phyloP scores from a whole-genome alignment of 345 rosid genomes.

The Eucalyptus rudis region DNA sequence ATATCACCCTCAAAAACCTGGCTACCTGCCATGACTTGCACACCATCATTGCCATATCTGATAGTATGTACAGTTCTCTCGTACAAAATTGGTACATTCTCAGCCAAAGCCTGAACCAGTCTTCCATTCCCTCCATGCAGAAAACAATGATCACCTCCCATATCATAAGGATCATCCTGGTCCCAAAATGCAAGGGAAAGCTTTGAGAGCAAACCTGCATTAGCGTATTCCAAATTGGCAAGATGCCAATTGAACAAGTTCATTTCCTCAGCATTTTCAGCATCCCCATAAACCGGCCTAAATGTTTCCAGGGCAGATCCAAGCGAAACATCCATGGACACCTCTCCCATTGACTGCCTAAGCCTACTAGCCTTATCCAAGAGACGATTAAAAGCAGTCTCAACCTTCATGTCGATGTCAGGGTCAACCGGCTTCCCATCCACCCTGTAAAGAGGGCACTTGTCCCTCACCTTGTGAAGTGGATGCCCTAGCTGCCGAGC shows the following conservation, averaged over 20 bases:
- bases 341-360: constrained; percentile 96
- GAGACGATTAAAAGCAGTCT: constrained; percentile 64
- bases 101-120: constrained; percentile 84
- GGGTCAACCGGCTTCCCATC: constrained; percentile 82
- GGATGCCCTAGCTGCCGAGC: constrained; percentile 69
- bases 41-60: constrained; percentile 83
- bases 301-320: constrained; percentile 90
- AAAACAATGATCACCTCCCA: constrained; percentile 99
- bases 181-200: constrained; percentile 98
- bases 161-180: constrained; percentile 97
- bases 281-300: constrained; percentile 56
- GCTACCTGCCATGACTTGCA: constrained; percentile 80
- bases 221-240: constrained; percentile 92
- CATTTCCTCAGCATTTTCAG: constrained; percentile 56
- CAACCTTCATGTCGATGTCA: constrained; percentile 73
- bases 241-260: constrained; percentile 92
- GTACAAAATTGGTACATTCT: constrained; percentile 79
- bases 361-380: constrained; percentile 85
- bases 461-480: constrained; percentile 84
- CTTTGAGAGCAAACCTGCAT: constrained; percentile 87
- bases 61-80: constrained; percentile 84
- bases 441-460: constrained; percentile 71
- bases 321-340: constrained; percentile 76
- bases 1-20: constrained; percentile 87
- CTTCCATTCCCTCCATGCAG: constrained; percentile 90